These are phyloP conservation scores for Kondoa subrosea DNA, from an alignment of 768 basidiomycete genomes.

Conservation along the genomic window DNA sequence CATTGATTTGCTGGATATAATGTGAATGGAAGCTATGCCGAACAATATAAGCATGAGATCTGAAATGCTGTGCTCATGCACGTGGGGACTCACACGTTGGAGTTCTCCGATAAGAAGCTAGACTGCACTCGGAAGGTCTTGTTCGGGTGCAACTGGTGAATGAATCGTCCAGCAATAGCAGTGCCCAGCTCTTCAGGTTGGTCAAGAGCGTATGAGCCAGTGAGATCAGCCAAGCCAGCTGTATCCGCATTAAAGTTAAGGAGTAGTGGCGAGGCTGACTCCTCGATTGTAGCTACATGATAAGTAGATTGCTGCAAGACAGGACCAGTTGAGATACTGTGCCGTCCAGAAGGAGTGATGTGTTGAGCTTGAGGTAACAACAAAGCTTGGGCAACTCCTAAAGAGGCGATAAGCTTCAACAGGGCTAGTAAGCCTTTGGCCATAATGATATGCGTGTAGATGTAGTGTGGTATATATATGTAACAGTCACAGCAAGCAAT, in stretches of 20 bases:
- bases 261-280: neutral
- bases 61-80: too few species aligned
- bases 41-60: conserved; percentile 32
- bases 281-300: neutral
- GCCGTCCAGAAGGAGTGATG: neutral
- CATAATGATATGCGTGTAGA: neutral
- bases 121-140: conserved; percentile 41
- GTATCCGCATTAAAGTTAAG: neutral
- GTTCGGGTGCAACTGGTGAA: conserved; percentile 38
- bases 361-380: neutral
- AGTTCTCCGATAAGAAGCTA: conserved; percentile 64
- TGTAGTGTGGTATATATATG: neutral
- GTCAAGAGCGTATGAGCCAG: neutral
- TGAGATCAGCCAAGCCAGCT: neutral
- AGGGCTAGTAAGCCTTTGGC: neutral
- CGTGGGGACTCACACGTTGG: neutral
- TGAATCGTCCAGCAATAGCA: conserved; percentile 45
- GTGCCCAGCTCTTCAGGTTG: neutral
- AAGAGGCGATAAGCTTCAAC: neutral
- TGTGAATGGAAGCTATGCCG: conserved; percentile 80
- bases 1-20: conserved; percentile 64
- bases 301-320: neutral
- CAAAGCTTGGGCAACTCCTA: neutral
- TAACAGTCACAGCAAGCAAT: neutral
- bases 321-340: neutral